Conservation (phyloP, 2,329 filamentous ascomycete species). For the Aspergillus candidus region DNA sequence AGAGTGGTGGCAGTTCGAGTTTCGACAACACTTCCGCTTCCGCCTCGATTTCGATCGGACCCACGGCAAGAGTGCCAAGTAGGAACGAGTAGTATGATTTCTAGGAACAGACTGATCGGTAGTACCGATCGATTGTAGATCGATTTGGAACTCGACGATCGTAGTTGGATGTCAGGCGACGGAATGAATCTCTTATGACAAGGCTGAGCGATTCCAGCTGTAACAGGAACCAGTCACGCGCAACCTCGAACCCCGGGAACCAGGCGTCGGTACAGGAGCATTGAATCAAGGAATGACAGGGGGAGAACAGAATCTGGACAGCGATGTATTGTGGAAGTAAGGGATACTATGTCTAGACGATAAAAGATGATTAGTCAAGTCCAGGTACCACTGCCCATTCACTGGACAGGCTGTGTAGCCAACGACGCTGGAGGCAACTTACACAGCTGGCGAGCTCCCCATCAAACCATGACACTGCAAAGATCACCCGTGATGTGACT, state of each 20-base stretch:
- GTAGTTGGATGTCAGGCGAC: too few species aligned
- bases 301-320: slow-evolving; percentile 4
- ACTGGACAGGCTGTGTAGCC: not conserved
- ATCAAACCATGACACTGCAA: slow-evolving; percentile 17
- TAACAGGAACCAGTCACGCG: not conserved
- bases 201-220: slow-evolving; percentile 4
- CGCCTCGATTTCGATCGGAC: too few species aligned
- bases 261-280: slow-evolving; percentile 3
- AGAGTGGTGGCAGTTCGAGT: too few species aligned
- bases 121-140: too few species aligned
- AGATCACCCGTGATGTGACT: slow-evolving; percentile 7
- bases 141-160: too few species aligned
- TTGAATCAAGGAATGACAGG: slow-evolving; percentile 13
- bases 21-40: too few species aligned
- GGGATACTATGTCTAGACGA: slow-evolving; percentile 11
- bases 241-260: not conserved
- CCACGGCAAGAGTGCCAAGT: too few species aligned
- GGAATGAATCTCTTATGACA: too few species aligned
- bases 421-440: slow-evolving; percentile 13
- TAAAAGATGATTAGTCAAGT: slow-evolving; percentile 6
- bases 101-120: too few species aligned
- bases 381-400: not conserved
- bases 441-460: slow-evolving; percentile 23
- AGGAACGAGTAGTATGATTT: too few species aligned
- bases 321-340: slow-evolving; percentile 1